Evolutionary conservation across 306 rosid genomes (phyloP).

Genomic region (Nissolia schottii): DNA sequence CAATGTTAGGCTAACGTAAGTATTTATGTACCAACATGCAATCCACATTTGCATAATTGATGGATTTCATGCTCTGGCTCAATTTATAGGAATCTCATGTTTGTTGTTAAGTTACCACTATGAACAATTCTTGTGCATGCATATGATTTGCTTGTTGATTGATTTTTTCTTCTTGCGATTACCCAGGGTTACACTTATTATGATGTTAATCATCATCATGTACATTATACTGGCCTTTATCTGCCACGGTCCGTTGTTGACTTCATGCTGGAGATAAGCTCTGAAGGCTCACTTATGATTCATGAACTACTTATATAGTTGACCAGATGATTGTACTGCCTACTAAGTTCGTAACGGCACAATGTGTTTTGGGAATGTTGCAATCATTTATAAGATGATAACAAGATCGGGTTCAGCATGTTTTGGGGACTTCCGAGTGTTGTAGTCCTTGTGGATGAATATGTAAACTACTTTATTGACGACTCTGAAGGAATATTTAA

Average conservation of each 20-base stretch:
- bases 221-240: slow-evolving; percentile 62
- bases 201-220: slow-evolving; percentile 43
- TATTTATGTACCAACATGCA: neutral
- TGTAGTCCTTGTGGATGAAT: neutral
- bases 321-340: neutral
- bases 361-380: slow-evolving; percentile 1
- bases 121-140: neutral
- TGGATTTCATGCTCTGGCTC: neutral
- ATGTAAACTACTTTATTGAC: neutral
- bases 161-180: neutral
- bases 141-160: neutral
- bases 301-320: slow-evolving; percentile 1
- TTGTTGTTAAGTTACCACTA: too few species aligned
- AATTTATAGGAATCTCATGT: neutral
- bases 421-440: neutral
- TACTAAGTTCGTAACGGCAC: neutral
- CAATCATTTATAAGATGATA: neutral
- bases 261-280: slow-evolving; percentile 43
- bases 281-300: neutral
- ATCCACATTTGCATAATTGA: neutral
- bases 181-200: slow-evolving; percentile 58
- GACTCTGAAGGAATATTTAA: neutral
- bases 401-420: neutral
- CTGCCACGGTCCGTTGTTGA: slow-evolving; percentile 66
- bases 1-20: slow-evolving; percentile 82